Evolutionary conservation across 2,329 filamentous ascomycete genomes (phyloP).

Genomic region (Aureobasidium pullulans): DNA sequence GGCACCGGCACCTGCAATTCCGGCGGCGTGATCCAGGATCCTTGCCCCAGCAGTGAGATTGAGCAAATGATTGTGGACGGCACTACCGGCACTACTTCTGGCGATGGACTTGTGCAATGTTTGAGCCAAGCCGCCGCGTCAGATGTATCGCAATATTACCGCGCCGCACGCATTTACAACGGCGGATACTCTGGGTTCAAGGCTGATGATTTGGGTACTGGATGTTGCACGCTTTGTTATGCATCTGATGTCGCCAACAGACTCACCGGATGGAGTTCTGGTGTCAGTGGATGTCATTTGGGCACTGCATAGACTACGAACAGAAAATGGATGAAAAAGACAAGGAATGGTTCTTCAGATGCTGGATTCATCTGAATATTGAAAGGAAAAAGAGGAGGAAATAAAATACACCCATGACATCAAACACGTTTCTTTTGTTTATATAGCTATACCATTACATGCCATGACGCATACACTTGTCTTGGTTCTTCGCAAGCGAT

Average conservation of each 20-base stretch:
- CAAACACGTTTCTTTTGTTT: too few species aligned
- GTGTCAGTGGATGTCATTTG: neutral
- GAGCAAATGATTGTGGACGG: constrained; percentile 39
- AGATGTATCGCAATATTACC: constrained; percentile 37
- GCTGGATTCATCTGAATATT: too few species aligned
- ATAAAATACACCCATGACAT: too few species aligned
- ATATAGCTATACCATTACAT: too few species aligned
- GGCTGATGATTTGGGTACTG: constrained; percentile 33
- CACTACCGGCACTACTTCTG: constrained; percentile 32
- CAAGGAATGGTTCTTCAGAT: too few species aligned
- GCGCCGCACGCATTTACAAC: constrained; percentile 45
- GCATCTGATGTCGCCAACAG: constrained; percentile 45
- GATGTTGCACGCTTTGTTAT: constrained; percentile 45
- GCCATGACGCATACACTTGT: too few species aligned
- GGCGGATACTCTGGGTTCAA: constrained; percentile 35
- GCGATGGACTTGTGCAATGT: constrained; percentile 37
- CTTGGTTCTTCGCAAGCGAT: too few species aligned
- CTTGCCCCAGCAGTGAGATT: constrained; percentile 34
- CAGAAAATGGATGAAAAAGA: too few species aligned
- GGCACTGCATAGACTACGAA: too few species aligned
- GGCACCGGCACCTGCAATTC: constrained; percentile 34
- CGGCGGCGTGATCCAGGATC: constrained; percentile 26
- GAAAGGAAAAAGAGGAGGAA: too few species aligned
- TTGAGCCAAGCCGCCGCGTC: constrained; percentile 23
- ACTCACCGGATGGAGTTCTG: constrained; percentile 33